Evolutionary conservation across 768 basidiomycete species (phyloP).

Genomic region (Phlegmacium glaucopus): DNA sequence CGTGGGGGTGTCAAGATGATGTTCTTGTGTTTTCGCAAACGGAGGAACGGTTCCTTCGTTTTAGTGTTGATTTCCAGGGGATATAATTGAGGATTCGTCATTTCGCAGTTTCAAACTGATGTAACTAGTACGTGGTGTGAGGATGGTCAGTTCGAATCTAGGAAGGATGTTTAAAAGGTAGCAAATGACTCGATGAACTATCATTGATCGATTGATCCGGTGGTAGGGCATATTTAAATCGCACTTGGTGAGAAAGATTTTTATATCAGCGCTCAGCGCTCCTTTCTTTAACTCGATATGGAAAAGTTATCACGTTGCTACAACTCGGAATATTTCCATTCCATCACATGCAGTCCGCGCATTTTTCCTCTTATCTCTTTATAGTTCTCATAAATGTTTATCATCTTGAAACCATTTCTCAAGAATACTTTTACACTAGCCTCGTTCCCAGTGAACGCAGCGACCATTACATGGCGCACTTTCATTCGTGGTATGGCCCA

Average conservation of each 20-base stretch:
- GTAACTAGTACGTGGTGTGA: too few species aligned
- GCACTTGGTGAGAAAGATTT: too few species aligned
- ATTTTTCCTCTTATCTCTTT: conserved; percentile 32
- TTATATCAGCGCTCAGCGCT: too few species aligned
- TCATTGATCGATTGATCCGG: neutral
- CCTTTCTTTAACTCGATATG: neutral
- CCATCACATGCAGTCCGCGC: conserved; percentile 33
- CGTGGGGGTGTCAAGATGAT: conserved; percentile 63
- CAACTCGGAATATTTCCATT: conserved; percentile 20
- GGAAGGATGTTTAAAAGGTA: neutral
- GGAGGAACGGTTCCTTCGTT: conserved; percentile 45
- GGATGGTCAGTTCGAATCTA: neutral
- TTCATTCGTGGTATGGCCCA: conserved; percentile 68
- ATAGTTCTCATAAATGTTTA: conserved; percentile 36
- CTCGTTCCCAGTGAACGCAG: conserved; percentile 47
- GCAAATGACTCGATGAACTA: neutral
- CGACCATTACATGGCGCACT: conserved; percentile 38
- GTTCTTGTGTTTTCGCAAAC: conserved; percentile 44
- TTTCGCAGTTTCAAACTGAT: neutral
- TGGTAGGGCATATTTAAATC: neutral
- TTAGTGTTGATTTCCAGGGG: conserved; percentile 32
- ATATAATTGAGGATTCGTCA: conserved; percentile 16
- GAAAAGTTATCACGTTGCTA: neutral
- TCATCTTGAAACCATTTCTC: conserved; percentile 57
- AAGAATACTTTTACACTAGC: conserved; percentile 61